Conservation (phyloP, 75 land plant genomes). For the Isoetes taiwanensis region DNA sequence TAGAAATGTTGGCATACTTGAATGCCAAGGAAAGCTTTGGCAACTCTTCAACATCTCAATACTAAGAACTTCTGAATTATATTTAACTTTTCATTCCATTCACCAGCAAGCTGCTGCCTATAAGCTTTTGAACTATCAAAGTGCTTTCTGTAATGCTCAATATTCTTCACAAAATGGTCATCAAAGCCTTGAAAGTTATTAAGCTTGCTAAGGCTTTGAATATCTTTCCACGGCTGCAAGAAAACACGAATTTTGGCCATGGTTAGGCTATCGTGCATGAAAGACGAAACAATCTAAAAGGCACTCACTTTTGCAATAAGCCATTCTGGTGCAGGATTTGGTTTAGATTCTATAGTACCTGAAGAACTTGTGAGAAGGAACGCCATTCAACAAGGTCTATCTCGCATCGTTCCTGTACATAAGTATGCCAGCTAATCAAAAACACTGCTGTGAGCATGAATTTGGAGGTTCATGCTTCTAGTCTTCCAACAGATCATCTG, state of each 20-base stretch:
- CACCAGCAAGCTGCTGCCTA: constrained; percentile 18
- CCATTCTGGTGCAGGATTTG: constrained; percentile 29
- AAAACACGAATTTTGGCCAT: background rate
- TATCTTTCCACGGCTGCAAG: constrained; percentile 22
- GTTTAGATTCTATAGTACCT: constrained; percentile 1
- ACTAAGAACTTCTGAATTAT: constrained; percentile 22
- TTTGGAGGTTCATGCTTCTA: too few relatives aligned
- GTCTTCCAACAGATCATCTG: too few relatives aligned
- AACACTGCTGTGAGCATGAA: too few relatives aligned
- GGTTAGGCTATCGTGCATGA: background rate
- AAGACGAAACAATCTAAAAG: background rate
- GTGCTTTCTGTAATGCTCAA: constrained; percentile 19
- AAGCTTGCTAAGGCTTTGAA: constrained; percentile 14
- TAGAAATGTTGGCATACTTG: constrained; percentile 7
- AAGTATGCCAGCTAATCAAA: too few relatives aligned
- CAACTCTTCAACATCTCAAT: constrained; percentile 26
- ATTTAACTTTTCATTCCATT: constrained; percentile 22
- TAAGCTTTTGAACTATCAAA: constrained; percentile 27
- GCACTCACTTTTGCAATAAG: constrained; percentile 24
- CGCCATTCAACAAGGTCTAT: constrained; percentile 25
- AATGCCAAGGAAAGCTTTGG: constrained; percentile 27
- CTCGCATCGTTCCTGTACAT: constrained; percentile 12
- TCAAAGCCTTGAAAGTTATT: constrained; percentile 13
- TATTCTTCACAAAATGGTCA: constrained; percentile 16
- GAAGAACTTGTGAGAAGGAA: constrained; percentile 15